Base-by-base conservation (phyloP, 2,329 filamentous ascomycete species). In the Aspergillus ochraceoroseus region DNA sequence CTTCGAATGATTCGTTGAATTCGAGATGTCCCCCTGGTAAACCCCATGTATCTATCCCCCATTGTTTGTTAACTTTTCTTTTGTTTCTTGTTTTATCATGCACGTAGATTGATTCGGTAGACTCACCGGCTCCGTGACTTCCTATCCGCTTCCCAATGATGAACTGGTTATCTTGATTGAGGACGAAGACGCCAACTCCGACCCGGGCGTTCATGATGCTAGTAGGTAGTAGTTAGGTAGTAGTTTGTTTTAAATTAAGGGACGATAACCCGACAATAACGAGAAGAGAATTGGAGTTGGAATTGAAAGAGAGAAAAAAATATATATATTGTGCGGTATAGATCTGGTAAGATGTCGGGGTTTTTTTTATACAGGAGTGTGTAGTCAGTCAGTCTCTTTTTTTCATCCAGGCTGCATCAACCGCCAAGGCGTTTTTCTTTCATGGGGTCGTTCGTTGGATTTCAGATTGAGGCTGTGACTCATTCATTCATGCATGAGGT, bases 21-120 rank as follows among this genome's bases (percentile, higher is more conserved):
- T 90, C 85, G 11, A 89, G 73, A 53, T 90, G 84, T 0, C 85
- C 86, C 14, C 85, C 85, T 0, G 85, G 84, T 9, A 87, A 74
- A 34, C 80, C 80, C 64, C 75, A 79, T 0, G 75, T 80, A 1
- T 76, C 80, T 76, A 11, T 35, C 4, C 13, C 22, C 6, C 5
- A 9, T 4, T 29, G n/a, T 28, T 28, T 20, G 29, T 28, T 14
- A n/a, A n/a, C 11, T 15, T 13, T 9, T 15, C 17, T 25, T 7
- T 22, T 2, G 13, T 23, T 7, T 7, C 3, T 36, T 3, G 13
- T 18, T 17, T 11, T 28, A 28, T 13, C 7, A 8, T 13, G 26
- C 11, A 28, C 14, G 26, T 7, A n/a, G 26, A 22, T 14, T 20
- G 13, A 14, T 13, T 14, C 7, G 23, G 15, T 15, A 8, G 3